Percentiles rank a stretch among this genome's conserved stretches.
phyloP scores from a whole-genome alignment of 108 stramenopile genomes.

The Cyclotella baltica region DNA sequence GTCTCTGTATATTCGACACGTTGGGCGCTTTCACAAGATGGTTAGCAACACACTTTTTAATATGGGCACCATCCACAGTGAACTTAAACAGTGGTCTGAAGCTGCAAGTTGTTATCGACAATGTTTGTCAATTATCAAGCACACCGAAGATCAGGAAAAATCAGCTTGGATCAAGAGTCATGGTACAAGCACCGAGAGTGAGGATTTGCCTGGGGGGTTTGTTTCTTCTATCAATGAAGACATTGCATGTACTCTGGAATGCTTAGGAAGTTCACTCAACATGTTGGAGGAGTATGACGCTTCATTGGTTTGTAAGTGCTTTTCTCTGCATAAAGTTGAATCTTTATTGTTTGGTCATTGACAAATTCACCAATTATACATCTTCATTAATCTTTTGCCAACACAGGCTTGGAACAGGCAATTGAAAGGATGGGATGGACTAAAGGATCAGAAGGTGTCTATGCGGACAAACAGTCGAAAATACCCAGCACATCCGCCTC shows the following conservation, averaged over 20 bases:
- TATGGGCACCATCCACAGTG: slow-evolving; percentile 57
- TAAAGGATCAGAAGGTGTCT: background rate
- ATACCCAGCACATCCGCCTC: slow-evolving; percentile 16
- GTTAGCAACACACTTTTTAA: slow-evolving; percentile 59
- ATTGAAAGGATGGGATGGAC: slow-evolving; percentile 21
- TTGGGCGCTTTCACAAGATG: slow-evolving; percentile 50
- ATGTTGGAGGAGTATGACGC: slow-evolving; percentile 48
- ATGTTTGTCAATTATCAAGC: slow-evolving; percentile 51
- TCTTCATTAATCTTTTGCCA: too few species aligned
- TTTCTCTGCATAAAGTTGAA: too few species aligned
- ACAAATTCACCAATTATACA: too few species aligned
- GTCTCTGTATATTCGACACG: slow-evolving; percentile 53
- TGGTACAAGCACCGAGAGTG: background rate
- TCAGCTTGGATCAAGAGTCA: slow-evolving; percentile 20
- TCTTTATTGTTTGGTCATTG: too few species aligned
- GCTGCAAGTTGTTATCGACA: slow-evolving; percentile 53
- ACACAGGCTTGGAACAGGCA: slow-evolving; percentile 43
- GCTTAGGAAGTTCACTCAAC: slow-evolving; percentile 43
- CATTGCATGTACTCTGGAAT: slow-evolving; percentile 35
- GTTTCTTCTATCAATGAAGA: slow-evolving; percentile 44
- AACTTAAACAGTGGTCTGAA: slow-evolving; percentile 59
- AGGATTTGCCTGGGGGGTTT: slow-evolving; percentile 11
- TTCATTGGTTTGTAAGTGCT: slow-evolving; percentile 46
- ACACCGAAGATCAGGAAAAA: slow-evolving; percentile 46
- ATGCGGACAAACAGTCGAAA: background rate